Evolutionary conservation across 106 monocot genomes (phyloP).

Genomic region (Dendrobium officinale): DNA sequence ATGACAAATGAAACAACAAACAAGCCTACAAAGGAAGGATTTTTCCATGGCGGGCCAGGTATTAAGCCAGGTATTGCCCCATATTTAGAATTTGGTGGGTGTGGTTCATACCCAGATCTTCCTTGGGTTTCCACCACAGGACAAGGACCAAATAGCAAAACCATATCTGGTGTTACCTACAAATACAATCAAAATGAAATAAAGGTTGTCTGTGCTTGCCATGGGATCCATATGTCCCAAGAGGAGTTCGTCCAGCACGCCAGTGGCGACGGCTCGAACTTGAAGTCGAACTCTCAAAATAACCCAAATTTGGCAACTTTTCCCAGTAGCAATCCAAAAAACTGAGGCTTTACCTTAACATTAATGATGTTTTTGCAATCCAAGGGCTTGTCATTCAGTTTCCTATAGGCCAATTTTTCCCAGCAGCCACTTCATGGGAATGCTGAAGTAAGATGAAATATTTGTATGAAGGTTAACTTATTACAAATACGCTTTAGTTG

Average conservation of each 20-base stretch:
- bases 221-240: conserved; percentile 83
- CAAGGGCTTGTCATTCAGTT: not conserved
- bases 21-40: conserved; percentile 18
- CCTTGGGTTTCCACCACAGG: conserved; percentile 93
- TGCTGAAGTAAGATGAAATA: not conserved
- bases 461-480: not conserved
- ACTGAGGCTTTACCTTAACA: conserved; percentile 40
- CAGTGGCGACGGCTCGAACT: conserved; percentile 16
- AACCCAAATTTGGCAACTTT: conserved; percentile 20
- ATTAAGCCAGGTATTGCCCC: conserved; percentile 68
- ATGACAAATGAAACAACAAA: conserved; percentile 19
- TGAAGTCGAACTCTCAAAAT: not conserved
- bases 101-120: conserved; percentile 77
- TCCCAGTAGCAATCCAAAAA: conserved; percentile 25
- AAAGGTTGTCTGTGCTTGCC: conserved; percentile 94
- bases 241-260: conserved; percentile 94
- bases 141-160: conserved; percentile 62
- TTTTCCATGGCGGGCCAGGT: conserved; percentile 17
- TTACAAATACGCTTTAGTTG: not conserved
- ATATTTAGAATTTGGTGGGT: conserved; percentile 67
- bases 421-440: not conserved
- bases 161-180: conserved; percentile 93
- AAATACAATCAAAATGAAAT: conserved; percentile 63
- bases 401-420: not conserved
- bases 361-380: not conserved